Evolutionary conservation across 164 flowering plant genomes (phyloP).

Genomic region (Dillenia suffruticosa): DNA sequence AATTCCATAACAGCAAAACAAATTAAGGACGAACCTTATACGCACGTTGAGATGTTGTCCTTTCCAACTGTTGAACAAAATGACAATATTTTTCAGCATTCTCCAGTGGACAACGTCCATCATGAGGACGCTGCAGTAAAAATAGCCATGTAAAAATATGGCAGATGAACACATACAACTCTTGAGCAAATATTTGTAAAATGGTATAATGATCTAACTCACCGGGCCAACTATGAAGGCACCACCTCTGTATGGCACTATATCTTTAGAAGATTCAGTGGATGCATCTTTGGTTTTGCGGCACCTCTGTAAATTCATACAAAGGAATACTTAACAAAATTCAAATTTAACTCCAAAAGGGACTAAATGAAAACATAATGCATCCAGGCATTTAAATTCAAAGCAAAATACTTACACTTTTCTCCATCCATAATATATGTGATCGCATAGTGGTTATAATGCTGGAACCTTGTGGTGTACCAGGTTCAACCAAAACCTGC

Average conservation of each 20-base stretch:
- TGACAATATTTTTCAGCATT: conserved; percentile 88
- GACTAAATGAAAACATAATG: too few relatives aligned
- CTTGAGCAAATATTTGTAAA: neutral
- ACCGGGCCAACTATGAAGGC: conserved; percentile 95
- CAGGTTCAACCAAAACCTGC: conserved; percentile 94
- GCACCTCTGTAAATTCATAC: conserved; percentile 44
- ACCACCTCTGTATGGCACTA: conserved; percentile 45
- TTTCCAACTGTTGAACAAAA: conserved; percentile 95
- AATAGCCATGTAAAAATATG: conserved; percentile 4
- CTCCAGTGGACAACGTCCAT: conserved; percentile 85
- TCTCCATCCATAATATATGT: conserved; percentile 93
- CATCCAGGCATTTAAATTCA: too few relatives aligned
- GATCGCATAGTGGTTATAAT: conserved; percentile 92
- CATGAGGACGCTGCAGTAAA: conserved; percentile 84
- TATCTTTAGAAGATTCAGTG: conserved; percentile 33
- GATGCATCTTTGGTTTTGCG: conserved; percentile 40
- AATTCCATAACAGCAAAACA: neutral
- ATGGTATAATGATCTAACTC: conserved; percentile 25
- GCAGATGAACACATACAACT: neutral
- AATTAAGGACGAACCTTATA: conserved; percentile 60
- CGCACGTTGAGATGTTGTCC: conserved; percentile 83
- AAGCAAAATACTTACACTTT: conserved; percentile 51
- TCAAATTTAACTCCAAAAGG: too few relatives aligned
- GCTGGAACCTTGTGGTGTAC: conserved; percentile 88
- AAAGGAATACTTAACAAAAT: too few relatives aligned